These are phyloP conservation scores for Pisolithus sp. DNA, from an alignment of 768 basidiomycete genomes.

Conservation along the genomic window DNA sequence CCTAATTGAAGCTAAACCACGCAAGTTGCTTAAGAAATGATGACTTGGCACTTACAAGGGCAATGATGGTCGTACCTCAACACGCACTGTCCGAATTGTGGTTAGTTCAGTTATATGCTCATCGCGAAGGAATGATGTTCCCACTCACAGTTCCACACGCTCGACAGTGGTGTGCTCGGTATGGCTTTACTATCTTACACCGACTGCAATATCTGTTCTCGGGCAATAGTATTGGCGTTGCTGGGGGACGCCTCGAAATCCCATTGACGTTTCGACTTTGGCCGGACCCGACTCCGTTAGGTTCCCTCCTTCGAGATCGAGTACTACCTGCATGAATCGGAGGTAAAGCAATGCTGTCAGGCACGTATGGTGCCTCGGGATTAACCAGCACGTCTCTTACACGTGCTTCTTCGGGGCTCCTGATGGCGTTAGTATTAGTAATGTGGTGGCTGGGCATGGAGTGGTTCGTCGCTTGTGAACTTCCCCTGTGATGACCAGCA, in stretches of 20 bases:
- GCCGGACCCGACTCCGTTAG: background rate
- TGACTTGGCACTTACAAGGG: slow-evolving; percentile 52
- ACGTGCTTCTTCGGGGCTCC: slow-evolving; percentile 16
- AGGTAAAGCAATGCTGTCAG: background rate
- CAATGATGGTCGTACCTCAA: slow-evolving; percentile 87
- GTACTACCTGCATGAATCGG: background rate
- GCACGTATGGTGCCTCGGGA: slow-evolving; percentile 7
- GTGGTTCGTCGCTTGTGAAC: background rate
- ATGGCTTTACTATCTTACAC: slow-evolving; percentile 67
- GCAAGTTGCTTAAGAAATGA: background rate
- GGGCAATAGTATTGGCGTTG: slow-evolving; percentile 47
- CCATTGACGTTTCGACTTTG: slow-evolving; percentile 8
- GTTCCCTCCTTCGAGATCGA: background rate
- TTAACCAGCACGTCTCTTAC: slow-evolving; percentile 2
- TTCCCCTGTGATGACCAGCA: background rate
- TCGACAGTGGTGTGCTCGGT: slow-evolving; percentile 74
- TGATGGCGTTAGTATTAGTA: background rate
- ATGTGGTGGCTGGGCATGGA: background rate
- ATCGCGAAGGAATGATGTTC: background rate
- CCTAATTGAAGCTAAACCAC: slow-evolving; percentile 33
- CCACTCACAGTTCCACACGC: slow-evolving; percentile 70
- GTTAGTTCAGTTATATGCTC: background rate
- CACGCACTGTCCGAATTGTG: slow-evolving; percentile 50
- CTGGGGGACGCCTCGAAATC: slow-evolving; percentile 29
- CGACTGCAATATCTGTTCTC: slow-evolving; percentile 60